Conservation (phyloP, 2,329 filamentous ascomycete genomes). For the Colletotrichum navitas region DNA sequence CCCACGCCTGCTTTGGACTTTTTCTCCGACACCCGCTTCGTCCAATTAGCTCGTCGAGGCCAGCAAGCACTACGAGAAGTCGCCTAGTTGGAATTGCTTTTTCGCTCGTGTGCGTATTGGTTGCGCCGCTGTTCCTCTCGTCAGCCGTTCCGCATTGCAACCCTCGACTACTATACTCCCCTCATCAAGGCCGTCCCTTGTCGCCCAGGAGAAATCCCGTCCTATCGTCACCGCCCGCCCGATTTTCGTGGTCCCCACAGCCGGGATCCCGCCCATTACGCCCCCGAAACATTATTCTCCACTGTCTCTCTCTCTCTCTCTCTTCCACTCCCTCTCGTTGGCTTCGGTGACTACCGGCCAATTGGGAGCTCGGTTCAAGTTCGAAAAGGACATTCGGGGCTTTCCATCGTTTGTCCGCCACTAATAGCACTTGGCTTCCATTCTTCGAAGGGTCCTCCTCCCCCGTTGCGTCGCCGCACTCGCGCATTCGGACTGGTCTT, state of each 20-base stretch:
- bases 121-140: conserved; percentile 15
- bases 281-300: conserved; percentile 39
- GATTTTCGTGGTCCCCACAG: conserved; percentile 38
- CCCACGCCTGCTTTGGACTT: conserved; percentile 29
- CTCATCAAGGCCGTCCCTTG: conserved; percentile 34
- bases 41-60: conserved; percentile 21
- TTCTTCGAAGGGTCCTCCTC: conserved; percentile 18
- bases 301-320: conserved; percentile 11
- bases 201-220: conserved; percentile 30
- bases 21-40: conserved; percentile 11
- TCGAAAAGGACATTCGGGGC: conserved; percentile 13
- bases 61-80: conserved; percentile 7
- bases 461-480: conserved; percentile 13
- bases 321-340: background rate
- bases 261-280: conserved; percentile 37
- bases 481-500: conserved; percentile 20
- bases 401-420: conserved; percentile 8
- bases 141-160: conserved; percentile 35
- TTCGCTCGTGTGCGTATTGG: conserved; percentile 31
- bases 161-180: conserved; percentile 11
- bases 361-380: conserved; percentile 14
- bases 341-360: conserved; percentile 23
- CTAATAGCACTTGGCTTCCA: conserved; percentile 24
- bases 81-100: conserved; percentile 33
- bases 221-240: conserved; percentile 41